Base-by-base conservation (phyloP, 805 yeast species). In the Wickerhamiella kazuoi region DNA sequence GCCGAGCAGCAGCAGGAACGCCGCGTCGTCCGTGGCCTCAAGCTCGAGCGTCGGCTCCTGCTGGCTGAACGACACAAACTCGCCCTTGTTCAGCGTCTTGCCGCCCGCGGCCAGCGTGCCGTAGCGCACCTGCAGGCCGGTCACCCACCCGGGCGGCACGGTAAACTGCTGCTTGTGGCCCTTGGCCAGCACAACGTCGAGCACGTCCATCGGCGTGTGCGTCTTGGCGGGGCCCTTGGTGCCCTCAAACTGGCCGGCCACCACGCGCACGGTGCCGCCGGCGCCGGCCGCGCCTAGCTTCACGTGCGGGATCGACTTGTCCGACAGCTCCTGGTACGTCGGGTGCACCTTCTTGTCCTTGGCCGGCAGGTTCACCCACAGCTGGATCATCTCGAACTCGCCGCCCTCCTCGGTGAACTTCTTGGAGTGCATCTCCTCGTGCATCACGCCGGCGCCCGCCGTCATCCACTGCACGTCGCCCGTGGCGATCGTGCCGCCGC, bases 391-490 rank as follows among this genome's bases (percentile, higher is more conserved):
- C 39, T 63, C 65, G 14, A 67, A 55, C 1, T 76, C 72, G 33
- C 66, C 67, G 20, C 60, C 60, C 6, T 21, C 30, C 8, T 21
- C 7, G 24, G 39, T 21, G 36, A 38, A 38, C 36, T 38, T 20
- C n/a, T 38, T 21, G 13, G 46, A 47, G 28, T 54, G 59, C 73
- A 81, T 82, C 53, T 82, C 94, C 3, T 82, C 70, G 55, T 82
- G 94, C 34, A 79, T 80, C 31, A 81, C 70, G 40, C 87, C 94
- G 50, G 69, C 71, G 42, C 93, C 93, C 4, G 94, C 93, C 28
- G 93, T 82, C 94, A 82, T 82, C 56, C 82, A 81, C 57, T 82
- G 94, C 47, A 82, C 62, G 55, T 81, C 94, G 40, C 93, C 93
- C 5, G 81, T 72, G 44, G 70, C 65, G 38, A 82, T 59, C 21